Evolutionary conservation across 768 basidiomycete genomes (phyloP), one percentile per base, ranked within the genome.

Genomic region (Xerocomellus chrysenteron): DNA sequence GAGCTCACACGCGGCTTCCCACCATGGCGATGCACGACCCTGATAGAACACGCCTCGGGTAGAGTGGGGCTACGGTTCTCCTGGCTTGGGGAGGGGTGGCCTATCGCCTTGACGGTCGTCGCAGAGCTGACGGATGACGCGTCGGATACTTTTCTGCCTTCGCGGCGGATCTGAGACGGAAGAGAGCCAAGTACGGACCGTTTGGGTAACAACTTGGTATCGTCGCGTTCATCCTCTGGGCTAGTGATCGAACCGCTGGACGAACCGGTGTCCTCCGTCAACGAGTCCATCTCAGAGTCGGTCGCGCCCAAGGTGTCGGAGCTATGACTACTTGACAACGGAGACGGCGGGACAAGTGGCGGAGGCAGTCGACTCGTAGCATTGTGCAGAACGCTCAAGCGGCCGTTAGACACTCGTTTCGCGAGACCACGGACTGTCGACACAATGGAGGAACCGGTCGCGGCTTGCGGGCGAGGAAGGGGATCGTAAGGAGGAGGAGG

Each of bases 211-310:
- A 57, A 35, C 49, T 68, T 68, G 39, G 61, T 45, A 30, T 62
- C 54, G 37, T 62, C 73, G 47, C 75, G 73, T 33, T 76, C 75
- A 6, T 77, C 69, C 45, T 82, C 82, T 21, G 83, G 82, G 55
- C 79, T 83, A 41, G 76, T 77, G 47, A 68, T 61, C 56, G 79
- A 85, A 40, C 80, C 82, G 13, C 66, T 71, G 32, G 82, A 83
- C 13, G 83, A 85, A 28, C 79, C 81, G 21, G 77, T 80, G 59
- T 87, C 84, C 57, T 87, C 85, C n/a, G 80, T 80, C 45, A 87
- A 72, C 28, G 83, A 86, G 54, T 79, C 82, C 64, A 84, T 75
- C 49, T 87, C 87, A 3, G 86, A 86, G 36, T 76, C 76, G 5
- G 75, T 76, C 28, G 78, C 74, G 35, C 76, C 81, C 45, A 75